phyloP scores from a whole-genome alignment of 257 asterid genomes.

The Solanum sejunctum region DNA sequence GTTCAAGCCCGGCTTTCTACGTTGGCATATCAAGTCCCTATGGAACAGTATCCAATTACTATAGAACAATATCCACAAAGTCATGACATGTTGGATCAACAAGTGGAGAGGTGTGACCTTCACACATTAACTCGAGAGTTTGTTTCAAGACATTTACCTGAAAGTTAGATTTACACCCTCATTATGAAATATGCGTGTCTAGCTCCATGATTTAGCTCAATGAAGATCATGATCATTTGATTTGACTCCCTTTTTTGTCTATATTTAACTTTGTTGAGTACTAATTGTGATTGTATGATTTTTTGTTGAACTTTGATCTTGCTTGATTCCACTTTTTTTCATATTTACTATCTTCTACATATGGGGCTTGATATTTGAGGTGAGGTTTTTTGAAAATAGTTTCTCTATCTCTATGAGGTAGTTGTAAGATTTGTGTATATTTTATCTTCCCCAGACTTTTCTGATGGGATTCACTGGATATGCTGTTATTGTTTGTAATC shows the following conservation, averaged over 20 bases:
- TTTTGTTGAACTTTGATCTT: background rate
- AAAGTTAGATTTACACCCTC: constrained; percentile 40
- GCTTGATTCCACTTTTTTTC: too few relatives aligned
- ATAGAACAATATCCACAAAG: background rate
- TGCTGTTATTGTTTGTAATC: too few relatives aligned
- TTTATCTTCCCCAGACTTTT: too few relatives aligned
- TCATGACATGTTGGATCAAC: background rate
- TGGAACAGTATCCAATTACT: background rate
- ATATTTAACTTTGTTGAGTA: background rate
- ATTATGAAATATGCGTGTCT: background rate
- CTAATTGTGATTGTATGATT: background rate
- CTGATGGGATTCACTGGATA: too few relatives aligned
- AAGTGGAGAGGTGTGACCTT: constrained; percentile 21
- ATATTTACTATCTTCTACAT: too few relatives aligned
- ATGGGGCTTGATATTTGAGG: too few relatives aligned
- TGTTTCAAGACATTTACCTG: constrained; percentile 43
- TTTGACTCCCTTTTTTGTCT: background rate
- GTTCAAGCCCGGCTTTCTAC: constrained; percentile 73
- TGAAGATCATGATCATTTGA: background rate
- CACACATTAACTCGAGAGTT: constrained; percentile 42
- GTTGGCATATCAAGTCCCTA: constrained; percentile 18
- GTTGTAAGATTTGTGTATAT: fast-evolving
- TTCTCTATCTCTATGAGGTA: too few relatives aligned
- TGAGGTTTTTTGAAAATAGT: too few relatives aligned
- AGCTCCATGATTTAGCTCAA: background rate